Percentiles rank a stretch among this genome's conserved stretches.
Conservation (phyloP, 2,329 filamentous ascomycete species). For the Chaetomium globosum region DNA sequence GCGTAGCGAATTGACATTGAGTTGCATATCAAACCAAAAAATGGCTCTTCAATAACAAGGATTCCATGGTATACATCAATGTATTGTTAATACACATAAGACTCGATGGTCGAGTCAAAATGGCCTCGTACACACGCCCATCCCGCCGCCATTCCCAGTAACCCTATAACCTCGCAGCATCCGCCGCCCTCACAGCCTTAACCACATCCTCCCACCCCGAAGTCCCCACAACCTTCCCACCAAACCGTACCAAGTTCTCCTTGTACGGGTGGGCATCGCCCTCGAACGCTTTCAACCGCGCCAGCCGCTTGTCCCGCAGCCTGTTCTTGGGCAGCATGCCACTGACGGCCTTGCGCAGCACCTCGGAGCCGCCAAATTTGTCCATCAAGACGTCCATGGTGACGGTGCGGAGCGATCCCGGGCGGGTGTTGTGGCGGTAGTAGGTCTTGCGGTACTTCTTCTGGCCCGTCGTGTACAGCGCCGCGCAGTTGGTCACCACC, state of each 20-base stretch:
- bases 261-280: constrained; percentile 90
- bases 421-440: constrained; percentile 90
- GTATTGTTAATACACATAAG: constrained; percentile 22
- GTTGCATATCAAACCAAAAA: background rate
- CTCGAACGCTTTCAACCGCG: constrained; percentile 92
- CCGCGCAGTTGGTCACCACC: constrained; percentile 85
- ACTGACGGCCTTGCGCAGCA: constrained; percentile 85
- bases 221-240: constrained; percentile 58
- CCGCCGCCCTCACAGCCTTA: constrained; percentile 53
- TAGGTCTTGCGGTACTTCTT: constrained; percentile 95
- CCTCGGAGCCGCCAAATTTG: constrained; percentile 91
- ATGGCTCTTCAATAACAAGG: background rate
- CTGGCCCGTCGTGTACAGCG: constrained; percentile 84
- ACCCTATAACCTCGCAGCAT: constrained; percentile 53
- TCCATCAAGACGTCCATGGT: constrained; percentile 94
- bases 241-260: constrained; percentile 78
- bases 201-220: constrained; percentile 58
- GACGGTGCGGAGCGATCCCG: constrained; percentile 81
- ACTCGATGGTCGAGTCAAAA: constrained; percentile 11
- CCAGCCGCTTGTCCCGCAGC: constrained; percentile 82
- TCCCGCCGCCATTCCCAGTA: background rate
- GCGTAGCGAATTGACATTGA: background rate
- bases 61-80: constrained; percentile 12
- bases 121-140: constrained; percentile 5
- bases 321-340: constrained; percentile 99